Base-by-base conservation (phyloP, 1,284 basidiomycete species). In the Cutaneotrichosporon dermatis region DNA sequence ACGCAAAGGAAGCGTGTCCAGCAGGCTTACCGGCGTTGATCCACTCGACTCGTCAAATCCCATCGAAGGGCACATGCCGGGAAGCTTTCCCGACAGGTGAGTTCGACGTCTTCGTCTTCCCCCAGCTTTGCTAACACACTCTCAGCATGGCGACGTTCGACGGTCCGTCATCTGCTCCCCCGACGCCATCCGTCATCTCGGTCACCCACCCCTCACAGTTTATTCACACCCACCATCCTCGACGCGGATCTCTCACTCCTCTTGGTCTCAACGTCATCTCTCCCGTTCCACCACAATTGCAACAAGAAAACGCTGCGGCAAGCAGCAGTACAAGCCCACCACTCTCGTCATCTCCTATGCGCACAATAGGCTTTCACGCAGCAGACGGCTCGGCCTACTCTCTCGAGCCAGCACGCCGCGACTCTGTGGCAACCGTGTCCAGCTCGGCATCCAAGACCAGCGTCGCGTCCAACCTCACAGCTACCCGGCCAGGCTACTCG, bases 211-310 rank as follows among this genome's bases (percentile, higher is more conserved):
- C 77, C 8, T 70, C 77, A 1, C 65, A 67, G 51, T 79, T 72
- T 63, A 79, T 79, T 43, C 77, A 79, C 60, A 79, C 77, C 13
- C 76, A 79, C 58, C 76, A 77, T 54, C 77, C 77, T 4, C 70
- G 76, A 35, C 69, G 77, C 6, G 72, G 70, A 1, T 77, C 75
- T 8, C 67, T 76, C 58, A 77, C 74, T 2, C 77, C 77, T 3
- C 65, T 77, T 10, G 76, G 75, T 6, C 68, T 79, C 8, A 72
- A 79, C 54, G 67, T 77, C 58, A 77, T 79, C 51, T 76, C 76
- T 1, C 77, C 77, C 15, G 70, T 75, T 2, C 58, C 74, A 1
- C 76, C 55, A 6, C 60, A 59, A 36, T 46, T 59, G 7, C 53
- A 54, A 6, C 51, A 48, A 33, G n/a, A 54, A 3, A 39, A 56